Evolutionary conservation across 1,139 yeast genomes (phyloP).

Genomic region (Yamadazyma songkhlaensis): DNA sequence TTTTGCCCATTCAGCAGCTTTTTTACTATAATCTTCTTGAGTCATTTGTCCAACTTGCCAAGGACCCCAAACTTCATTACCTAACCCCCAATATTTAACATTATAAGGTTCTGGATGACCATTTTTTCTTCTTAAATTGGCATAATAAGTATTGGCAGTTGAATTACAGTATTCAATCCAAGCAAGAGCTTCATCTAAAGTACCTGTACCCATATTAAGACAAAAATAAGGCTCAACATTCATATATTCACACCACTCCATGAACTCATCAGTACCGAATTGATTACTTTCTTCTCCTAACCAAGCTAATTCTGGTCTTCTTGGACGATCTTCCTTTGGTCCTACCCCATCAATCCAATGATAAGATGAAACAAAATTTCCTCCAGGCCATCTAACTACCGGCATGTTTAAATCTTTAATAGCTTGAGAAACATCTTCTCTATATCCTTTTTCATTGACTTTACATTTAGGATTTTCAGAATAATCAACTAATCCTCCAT

Average conservation of each 20-base stretch:
- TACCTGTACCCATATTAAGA: conserved; percentile 33
- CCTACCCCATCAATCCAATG: conserved; percentile 34
- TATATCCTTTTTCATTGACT: conserved; percentile 22
- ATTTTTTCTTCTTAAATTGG: conserved; percentile 22
- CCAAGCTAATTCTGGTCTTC: conserved; percentile 32
- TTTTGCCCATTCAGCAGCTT: conserved; percentile 30
- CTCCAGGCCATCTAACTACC: conserved; percentile 33
- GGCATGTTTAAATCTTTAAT: conserved; percentile 27
- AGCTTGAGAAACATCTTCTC: conserved; percentile 26
- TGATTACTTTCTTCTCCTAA: conserved; percentile 24
- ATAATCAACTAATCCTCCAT: conserved; percentile 31
- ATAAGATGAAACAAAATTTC: conserved; percentile 29
- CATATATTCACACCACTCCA: conserved; percentile 27
- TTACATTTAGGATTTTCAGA: conserved; percentile 14
- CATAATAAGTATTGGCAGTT: conserved; percentile 24
- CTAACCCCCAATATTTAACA: conserved; percentile 33
- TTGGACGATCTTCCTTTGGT: conserved; percentile 23
- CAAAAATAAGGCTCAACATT: conserved; percentile 27
- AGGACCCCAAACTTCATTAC: conserved; percentile 33
- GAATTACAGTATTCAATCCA: conserved; percentile 34
- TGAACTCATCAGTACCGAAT: conserved; percentile 32
- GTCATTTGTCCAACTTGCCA: conserved; percentile 34
- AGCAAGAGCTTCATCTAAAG: conserved; percentile 29
- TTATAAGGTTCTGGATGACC: conserved; percentile 30
- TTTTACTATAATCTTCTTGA: conserved; percentile 24